Percentiles rank a stretch among this genome's conserved stretches.
Evolutionary conservation across 805 yeast species (phyloP).

Genomic region (Metschnikowia dekortorum): DNA sequence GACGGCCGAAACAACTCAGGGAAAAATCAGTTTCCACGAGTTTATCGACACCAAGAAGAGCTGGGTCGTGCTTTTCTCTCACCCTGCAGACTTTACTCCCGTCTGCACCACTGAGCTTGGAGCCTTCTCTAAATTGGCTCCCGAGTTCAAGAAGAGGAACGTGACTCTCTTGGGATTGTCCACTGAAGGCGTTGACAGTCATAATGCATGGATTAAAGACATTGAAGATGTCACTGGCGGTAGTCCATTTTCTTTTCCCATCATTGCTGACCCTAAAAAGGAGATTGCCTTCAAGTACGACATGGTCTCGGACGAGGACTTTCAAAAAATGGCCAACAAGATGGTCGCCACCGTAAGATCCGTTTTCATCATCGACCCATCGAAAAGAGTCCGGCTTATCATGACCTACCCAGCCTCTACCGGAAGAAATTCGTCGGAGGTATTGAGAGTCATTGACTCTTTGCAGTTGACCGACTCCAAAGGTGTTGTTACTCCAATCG

Average conservation of each 20-base stretch:
- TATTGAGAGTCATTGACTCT: slow-evolving; percentile 65
- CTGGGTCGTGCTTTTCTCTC: slow-evolving; percentile 68
- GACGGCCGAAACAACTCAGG: slow-evolving; percentile 57
- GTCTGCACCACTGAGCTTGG: slow-evolving; percentile 78
- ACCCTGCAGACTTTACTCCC: slow-evolving; percentile 77
- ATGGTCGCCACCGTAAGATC: slow-evolving; percentile 67
- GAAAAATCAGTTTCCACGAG: slow-evolving; percentile 59
- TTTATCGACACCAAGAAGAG: slow-evolving; percentile 47
- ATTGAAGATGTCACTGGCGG: slow-evolving; percentile 60
- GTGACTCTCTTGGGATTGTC: slow-evolving; percentile 67
- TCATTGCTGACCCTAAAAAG: slow-evolving; percentile 61
- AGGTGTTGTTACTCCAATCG: slow-evolving; percentile 64
- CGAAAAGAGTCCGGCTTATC: slow-evolving; percentile 56
- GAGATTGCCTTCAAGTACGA: slow-evolving; percentile 60
- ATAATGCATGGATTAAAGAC: slow-evolving; percentile 66
- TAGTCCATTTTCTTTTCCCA: slow-evolving; percentile 55
- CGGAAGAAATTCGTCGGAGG: slow-evolving; percentile 74
- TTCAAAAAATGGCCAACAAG: slow-evolving; percentile 60
- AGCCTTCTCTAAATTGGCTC: slow-evolving; percentile 67
- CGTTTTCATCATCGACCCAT: slow-evolving; percentile 67
- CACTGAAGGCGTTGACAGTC: slow-evolving; percentile 59
- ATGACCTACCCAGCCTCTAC: slow-evolving; percentile 70
- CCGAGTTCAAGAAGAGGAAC: slow-evolving; percentile 61
- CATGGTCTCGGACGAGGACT: slow-evolving; percentile 70
- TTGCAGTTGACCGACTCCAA: slow-evolving; percentile 59